Percentiles rank a stretch among this genome's conserved stretches.
phyloP scores from a whole-genome alignment of 495 filamentous ascomycete genomes.

The Apodospora peruviana region DNA sequence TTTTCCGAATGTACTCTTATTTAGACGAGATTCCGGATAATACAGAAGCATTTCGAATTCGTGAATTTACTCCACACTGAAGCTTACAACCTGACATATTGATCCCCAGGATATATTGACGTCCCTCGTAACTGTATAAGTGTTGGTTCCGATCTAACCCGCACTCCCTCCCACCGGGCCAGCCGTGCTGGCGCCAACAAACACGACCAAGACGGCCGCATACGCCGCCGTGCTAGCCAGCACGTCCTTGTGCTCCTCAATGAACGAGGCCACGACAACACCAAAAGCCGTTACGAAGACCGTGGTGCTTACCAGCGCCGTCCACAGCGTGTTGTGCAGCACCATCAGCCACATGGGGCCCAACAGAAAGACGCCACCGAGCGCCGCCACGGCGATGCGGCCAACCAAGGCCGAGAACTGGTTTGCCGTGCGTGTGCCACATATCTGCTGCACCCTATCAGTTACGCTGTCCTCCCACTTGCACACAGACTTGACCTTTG shows the following conservation, averaged over 20 bases:
- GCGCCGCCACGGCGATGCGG: not conserved
- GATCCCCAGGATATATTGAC: no score
- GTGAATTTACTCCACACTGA: no score
- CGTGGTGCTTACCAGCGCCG: not conserved
- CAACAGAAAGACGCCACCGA: conserved; percentile 5
- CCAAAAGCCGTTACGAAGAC: conserved; percentile 3
- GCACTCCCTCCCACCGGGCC: no score
- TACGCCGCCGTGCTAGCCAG: conserved; percentile 3
- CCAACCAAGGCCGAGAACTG: not conserved
- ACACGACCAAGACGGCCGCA: conserved; percentile 8
- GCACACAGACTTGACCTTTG: not conserved
- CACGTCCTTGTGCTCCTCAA: not conserved
- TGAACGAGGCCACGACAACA: not conserved
- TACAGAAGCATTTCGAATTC: no score
- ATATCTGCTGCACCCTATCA: not conserved
- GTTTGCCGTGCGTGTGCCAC: not conserved
- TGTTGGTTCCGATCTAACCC: no score
- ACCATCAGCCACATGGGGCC: conserved; percentile 7
- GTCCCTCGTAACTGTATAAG: no score
- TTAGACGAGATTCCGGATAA: no score
- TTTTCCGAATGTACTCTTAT: no score
- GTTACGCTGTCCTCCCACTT: not conserved
- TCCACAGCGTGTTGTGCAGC: not conserved
- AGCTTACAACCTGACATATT: no score
- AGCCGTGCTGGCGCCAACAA: conserved; percentile 5